Conservation (phyloP, 441 rosid genomes). For the Erodium moschatum region DNA sequence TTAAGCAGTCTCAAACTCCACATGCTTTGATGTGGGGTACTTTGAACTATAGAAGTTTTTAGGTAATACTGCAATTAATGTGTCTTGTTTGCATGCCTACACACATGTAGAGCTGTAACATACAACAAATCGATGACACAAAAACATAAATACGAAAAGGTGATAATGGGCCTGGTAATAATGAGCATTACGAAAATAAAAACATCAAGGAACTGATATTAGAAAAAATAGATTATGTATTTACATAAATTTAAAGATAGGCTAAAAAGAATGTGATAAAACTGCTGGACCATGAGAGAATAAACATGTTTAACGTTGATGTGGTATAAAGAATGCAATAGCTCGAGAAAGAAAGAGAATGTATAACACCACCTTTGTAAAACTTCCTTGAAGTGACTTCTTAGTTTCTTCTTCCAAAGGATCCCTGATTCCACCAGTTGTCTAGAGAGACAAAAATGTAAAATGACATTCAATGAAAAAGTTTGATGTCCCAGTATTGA, state of each 20-base stretch:
- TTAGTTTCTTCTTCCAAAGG: slow-evolving; percentile 38
- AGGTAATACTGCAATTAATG: too few relatives aligned
- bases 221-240: too few relatives aligned
- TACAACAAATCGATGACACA: too few relatives aligned
- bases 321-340: background rate
- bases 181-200: too few relatives aligned
- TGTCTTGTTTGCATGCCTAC: too few relatives aligned
- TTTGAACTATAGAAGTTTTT: too few relatives aligned
- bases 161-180: too few relatives aligned
- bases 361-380: slow-evolving; percentile 43
- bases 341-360: background rate
- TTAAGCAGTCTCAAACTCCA: background rate
- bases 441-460: slow-evolving; percentile 25
- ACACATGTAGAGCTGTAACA: too few relatives aligned
- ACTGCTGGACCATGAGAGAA: background rate
- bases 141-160: too few relatives aligned
- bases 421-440: slow-evolving; percentile 52
- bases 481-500: background rate
- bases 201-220: too few relatives aligned
- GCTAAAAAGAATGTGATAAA: background rate
- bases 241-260: too few relatives aligned
- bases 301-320: background rate
- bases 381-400: slow-evolving; percentile 52
- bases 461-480: slow-evolving; percentile 11
- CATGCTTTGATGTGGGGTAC: too few relatives aligned